These are phyloP conservation scores for Martensiomyces pterosporus DNA, from an alignment of 192 early-diverging fungal genomes.

Conservation along the genomic window DNA sequence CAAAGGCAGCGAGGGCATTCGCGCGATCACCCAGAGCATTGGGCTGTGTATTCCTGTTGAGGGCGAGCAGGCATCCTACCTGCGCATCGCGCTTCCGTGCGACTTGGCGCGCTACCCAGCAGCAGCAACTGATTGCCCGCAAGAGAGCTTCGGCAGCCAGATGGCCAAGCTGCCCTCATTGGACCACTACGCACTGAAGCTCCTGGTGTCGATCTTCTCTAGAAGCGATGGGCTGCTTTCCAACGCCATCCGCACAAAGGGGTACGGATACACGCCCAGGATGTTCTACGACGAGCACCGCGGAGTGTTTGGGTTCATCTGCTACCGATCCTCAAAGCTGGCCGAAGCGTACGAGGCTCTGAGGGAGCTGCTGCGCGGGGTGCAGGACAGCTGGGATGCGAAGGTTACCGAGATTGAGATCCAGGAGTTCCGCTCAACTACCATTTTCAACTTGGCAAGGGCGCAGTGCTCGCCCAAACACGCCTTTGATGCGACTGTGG, in stretches of 20 bases:
- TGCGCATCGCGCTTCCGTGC: conserved; percentile 37
- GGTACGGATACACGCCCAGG: conserved; percentile 62
- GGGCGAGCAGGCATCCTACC: conserved; percentile 20
- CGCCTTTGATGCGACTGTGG: not conserved
- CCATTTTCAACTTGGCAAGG: not conserved
- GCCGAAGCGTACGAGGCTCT: not conserved
- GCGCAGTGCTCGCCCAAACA: not conserved
- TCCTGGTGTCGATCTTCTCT: conserved; percentile 63
- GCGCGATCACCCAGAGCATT: too few species aligned
- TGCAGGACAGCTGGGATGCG: not conserved
- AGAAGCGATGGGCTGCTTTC: conserved; percentile 65
- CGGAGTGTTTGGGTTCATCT: conserved; percentile 45
- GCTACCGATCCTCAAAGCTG: not conserved
- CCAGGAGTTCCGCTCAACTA: not conserved
- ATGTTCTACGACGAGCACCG: conserved; percentile 54
- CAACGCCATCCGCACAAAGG: conserved; percentile 60
- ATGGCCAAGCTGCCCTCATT: conserved; percentile 14
- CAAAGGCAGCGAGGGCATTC: too few species aligned
- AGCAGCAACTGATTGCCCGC: too few species aligned
- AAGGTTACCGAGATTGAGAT: conserved; percentile 3
- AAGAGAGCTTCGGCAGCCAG: too few species aligned
- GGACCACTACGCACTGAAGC: conserved; percentile 45
- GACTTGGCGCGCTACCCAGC: conserved; percentile 12
- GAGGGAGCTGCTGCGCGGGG: not conserved
- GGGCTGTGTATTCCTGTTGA: not conserved